Evolutionary conservation across 495 filamentous ascomycete species (phyloP).

Genomic region (Aspergillus campestris): DNA sequence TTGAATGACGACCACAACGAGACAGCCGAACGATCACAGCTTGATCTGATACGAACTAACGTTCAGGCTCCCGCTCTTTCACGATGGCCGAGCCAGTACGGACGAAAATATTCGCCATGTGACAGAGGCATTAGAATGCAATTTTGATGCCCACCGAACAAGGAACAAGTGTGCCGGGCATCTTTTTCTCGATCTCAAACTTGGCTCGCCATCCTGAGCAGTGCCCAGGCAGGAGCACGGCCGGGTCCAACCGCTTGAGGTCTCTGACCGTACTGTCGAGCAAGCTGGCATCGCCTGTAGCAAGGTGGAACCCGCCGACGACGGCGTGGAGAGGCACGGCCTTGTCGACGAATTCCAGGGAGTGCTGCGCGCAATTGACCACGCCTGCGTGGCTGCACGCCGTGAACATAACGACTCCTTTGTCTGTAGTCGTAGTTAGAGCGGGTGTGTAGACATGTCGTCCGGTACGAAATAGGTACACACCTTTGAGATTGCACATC

Average conservation of each 20-base stretch:
- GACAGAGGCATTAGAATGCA: conserved; percentile 22
- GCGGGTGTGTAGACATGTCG: no score
- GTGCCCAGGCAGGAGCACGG: conserved; percentile 50
- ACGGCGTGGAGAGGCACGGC: conserved; percentile 45
- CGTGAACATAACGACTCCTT: conserved; percentile 53
- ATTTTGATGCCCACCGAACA: conserved; percentile 49
- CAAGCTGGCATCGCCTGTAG: conserved; percentile 35
- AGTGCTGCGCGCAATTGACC: conserved; percentile 47
- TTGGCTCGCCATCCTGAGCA: conserved; percentile 57
- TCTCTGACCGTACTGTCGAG: conserved; percentile 42
- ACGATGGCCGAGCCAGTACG: no score
- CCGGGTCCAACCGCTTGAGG: conserved; percentile 44
- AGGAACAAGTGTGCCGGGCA: conserved; percentile 48
- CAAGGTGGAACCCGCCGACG: conserved; percentile 54
- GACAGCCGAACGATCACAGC: no score
- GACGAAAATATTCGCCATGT: background rate
- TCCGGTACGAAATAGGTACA: background rate
- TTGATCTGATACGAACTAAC: no score
- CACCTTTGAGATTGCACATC: conserved; percentile 50
- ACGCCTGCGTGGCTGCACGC: conserved; percentile 56
- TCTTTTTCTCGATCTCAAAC: conserved; percentile 48
- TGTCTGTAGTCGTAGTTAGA: conserved; percentile 21
- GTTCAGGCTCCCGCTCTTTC: no score
- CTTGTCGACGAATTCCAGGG: conserved; percentile 29
- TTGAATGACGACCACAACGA: no score